A percentile compares a stretch with the other conserved stretches of the same genome.
phyloP scores from a whole-genome alignment of 352 stramenopile species.

The Pythium diclinum region DNA sequence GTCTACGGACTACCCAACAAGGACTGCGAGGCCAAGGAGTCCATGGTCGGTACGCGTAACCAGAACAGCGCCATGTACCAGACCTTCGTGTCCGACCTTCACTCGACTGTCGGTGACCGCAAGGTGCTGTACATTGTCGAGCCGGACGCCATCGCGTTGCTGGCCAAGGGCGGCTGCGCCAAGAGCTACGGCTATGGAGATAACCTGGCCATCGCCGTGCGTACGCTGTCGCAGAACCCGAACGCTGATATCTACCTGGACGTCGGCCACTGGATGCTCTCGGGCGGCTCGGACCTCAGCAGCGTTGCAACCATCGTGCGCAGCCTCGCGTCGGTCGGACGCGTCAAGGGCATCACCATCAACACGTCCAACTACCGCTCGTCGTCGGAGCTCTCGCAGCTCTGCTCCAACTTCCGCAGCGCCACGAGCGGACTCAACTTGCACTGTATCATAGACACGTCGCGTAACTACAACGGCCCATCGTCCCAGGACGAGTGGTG shows the following conservation, averaged over 20 bases:
- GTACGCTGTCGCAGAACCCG: conserved; percentile 39
- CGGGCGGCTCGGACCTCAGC: conserved; percentile 13
- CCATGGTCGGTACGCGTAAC: conserved; percentile 47
- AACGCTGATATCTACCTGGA: conserved; percentile 68
- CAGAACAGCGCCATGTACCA: conserved; percentile 43
- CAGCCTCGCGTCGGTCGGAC: conserved; percentile 31
- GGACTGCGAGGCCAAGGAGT: conserved; percentile 57
- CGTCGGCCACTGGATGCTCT: conserved; percentile 55
- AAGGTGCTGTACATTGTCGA: conserved; percentile 77
- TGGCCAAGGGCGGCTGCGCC: conserved; percentile 46
- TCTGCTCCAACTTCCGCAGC: conserved; percentile 53
- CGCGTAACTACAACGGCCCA: conserved; percentile 50
- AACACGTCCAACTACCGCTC: conserved; percentile 77
- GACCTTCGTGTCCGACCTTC: conserved; percentile 42
- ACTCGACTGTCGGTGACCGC: conserved; percentile 41
- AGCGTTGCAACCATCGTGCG: conserved; percentile 42
- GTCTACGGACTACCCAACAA: conserved; percentile 79
- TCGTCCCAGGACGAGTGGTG: conserved; percentile 56
- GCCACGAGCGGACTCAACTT: conserved; percentile 24
- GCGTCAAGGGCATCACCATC: conserved; percentile 60
- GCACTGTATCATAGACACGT: conserved; percentile 65
- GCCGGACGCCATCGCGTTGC: conserved; percentile 52
- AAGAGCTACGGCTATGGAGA: conserved; percentile 36
- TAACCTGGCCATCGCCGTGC: conserved; percentile 43
- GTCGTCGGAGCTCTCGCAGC: conserved; percentile 40